Percentiles rank a stretch among this genome's conserved stretches.
These are phyloP conservation scores for Cordyceps farinosa DNA, from an alignment of 2,329 filamentous ascomycete species.

Conservation along the genomic window DNA sequence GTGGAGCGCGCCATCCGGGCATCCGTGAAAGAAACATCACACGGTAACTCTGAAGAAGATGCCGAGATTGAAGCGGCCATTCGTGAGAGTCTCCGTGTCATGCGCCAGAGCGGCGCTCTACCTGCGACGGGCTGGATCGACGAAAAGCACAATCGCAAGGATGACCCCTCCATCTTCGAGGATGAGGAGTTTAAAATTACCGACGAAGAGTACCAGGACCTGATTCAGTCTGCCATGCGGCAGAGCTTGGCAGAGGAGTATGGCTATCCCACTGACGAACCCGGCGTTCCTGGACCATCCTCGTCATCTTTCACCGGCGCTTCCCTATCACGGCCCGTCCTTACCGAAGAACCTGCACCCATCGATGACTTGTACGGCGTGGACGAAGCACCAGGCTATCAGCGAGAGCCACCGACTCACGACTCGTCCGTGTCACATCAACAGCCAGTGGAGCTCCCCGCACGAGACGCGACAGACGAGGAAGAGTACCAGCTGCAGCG, in stretches of 20 bases:
- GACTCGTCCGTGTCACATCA: constrained; percentile 20
- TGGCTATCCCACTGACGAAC: constrained; percentile 20
- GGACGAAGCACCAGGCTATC: constrained; percentile 21
- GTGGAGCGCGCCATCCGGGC: constrained; percentile 69
- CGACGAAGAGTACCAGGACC: constrained; percentile 55
- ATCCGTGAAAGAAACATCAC: constrained; percentile 67
- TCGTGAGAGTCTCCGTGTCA: constrained; percentile 63
- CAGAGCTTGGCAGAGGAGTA: constrained; percentile 40
- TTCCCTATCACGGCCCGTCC: background rate
- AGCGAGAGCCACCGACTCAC: background rate
- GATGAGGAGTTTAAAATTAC: constrained; percentile 45
- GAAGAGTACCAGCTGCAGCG: constrained; percentile 45
- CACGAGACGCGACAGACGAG: constrained; percentile 23
- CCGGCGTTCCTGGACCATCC: constrained; percentile 16
- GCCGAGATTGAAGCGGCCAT: constrained; percentile 69
- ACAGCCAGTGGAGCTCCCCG: constrained; percentile 1
- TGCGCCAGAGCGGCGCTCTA: constrained; percentile 32
- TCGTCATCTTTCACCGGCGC: background rate
- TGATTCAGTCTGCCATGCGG: constrained; percentile 55
- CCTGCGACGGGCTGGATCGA: constrained; percentile 17
- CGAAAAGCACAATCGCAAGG: constrained; percentile 22
- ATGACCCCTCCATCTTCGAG: constrained; percentile 33
- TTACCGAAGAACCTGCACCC: background rate
- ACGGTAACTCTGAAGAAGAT: constrained; percentile 67
- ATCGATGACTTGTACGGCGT: constrained; percentile 18